Evolutionary conservation across 108 stramenopile species (phyloP).

Genomic region (Heterococcus sp.): DNA sequence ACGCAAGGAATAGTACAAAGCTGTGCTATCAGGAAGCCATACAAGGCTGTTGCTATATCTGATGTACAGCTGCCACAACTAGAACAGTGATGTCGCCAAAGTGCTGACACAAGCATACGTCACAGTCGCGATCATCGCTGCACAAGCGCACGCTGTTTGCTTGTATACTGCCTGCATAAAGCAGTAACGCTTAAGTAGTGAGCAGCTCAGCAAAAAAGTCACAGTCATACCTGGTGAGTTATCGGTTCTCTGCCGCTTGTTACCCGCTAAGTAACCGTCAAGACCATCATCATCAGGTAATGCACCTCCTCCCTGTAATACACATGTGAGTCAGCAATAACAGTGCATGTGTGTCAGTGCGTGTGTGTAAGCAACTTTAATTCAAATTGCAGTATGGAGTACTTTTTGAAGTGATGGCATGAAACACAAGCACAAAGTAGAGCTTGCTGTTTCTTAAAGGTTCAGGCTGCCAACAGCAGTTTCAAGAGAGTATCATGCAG

Average conservation of each 20-base stretch:
- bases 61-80: not conserved
- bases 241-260: not conserved
- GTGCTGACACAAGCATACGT: no score
- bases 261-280: conserved; percentile 26
- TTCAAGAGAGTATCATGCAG: not conserved
- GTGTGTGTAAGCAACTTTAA: not conserved
- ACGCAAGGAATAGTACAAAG: not conserved
- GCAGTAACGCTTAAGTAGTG: no score
- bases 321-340: conserved; percentile 2
- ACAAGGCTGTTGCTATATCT: not conserved
- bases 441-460: not conserved
- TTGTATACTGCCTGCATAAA: no score
- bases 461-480: not conserved
- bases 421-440: not conserved
- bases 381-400: not conserved
- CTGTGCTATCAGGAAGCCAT: not conserved
- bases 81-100: no score
- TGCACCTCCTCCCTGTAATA: conserved; percentile 41
- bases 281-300: conserved; percentile 58
- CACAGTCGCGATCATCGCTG: no score
- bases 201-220: not conserved
- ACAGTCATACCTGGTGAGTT: not conserved
- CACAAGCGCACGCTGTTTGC: no score
- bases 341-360: not conserved
- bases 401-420: not conserved